Percentiles rank a stretch among this genome's conserved stretches.
These are phyloP conservation scores for Lactifluus volemus DNA, from an alignment of 768 basidiomycete species.

Conservation along the genomic window DNA sequence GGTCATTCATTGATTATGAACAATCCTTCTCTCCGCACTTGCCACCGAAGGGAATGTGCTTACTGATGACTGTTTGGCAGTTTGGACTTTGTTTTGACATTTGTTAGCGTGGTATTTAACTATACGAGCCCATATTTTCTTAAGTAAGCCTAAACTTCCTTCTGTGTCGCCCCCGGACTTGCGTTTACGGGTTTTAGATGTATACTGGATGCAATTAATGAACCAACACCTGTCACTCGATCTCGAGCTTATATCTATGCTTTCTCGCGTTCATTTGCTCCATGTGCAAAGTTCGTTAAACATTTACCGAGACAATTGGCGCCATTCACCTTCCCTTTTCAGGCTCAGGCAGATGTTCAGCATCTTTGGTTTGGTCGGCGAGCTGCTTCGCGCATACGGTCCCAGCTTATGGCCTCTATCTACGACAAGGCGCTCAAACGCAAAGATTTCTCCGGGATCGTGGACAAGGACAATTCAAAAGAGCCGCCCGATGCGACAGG, in stretches of 20 bases:
- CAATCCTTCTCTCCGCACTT: background rate
- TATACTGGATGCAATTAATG: constrained; percentile 52
- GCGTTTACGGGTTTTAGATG: constrained; percentile 23
- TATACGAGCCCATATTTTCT: constrained; percentile 83
- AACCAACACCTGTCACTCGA: constrained; percentile 41
- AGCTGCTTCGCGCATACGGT: constrained; percentile 61
- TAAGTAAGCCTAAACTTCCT: constrained; percentile 30
- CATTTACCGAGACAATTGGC: background rate
- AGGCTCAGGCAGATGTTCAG: constrained; percentile 50
- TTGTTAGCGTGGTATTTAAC: constrained; percentile 62
- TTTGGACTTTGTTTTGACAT: constrained; percentile 59
- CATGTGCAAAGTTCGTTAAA: constrained; percentile 38
- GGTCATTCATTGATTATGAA: background rate
- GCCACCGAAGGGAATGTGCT: background rate
- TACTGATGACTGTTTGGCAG: constrained; percentile 1
- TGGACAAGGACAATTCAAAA: constrained; percentile 39
- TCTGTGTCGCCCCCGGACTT: no score
- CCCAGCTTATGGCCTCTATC: constrained; percentile 76
- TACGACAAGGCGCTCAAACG: constrained; percentile 85
- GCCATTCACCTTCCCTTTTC: background rate
- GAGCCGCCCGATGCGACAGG: background rate
- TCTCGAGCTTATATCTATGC: constrained; percentile 72
- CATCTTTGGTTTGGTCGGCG: constrained; percentile 78
- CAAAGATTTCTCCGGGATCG: constrained; percentile 73
- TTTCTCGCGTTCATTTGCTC: constrained; percentile 61